These are phyloP conservation scores for Purpureocillium lavendulum DNA, from an alignment of 2,329 filamentous ascomycete species.

Conservation along the genomic window DNA sequence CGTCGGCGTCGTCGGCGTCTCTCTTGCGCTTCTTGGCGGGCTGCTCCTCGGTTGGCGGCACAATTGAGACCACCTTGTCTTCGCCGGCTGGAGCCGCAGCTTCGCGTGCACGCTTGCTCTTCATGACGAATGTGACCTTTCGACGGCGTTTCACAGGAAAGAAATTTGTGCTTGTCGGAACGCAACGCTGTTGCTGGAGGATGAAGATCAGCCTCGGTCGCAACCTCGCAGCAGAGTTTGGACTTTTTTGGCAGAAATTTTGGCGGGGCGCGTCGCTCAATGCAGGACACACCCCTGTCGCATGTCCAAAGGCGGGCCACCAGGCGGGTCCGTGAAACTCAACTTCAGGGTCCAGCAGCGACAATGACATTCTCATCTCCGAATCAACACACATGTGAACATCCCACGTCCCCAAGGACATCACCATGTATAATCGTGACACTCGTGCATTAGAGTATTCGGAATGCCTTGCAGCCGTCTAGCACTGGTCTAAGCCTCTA, in stretches of 20 bases:
- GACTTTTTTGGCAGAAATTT: constrained; percentile 2
- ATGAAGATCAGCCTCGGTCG: not conserved
- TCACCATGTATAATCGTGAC: no score
- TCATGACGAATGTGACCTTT: constrained; percentile 15
- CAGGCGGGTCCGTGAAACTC: no score
- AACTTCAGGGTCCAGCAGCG: no score
- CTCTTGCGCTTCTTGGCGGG: constrained; percentile 29
- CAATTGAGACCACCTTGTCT: constrained; percentile 14
- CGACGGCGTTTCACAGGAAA: no score
- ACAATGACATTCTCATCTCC: no score
- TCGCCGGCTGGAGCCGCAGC: constrained; percentile 19
- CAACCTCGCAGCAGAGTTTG: constrained; percentile 1
- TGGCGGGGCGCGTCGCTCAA: constrained; percentile 1
- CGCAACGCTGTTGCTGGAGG: not conserved
- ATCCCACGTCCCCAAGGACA: no score
- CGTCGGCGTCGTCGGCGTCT: constrained; percentile 16
- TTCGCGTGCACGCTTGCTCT: constrained; percentile 31
- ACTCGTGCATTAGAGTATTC: no score
- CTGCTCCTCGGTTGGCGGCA: constrained; percentile 11
- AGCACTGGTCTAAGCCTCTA: constrained; percentile 10
- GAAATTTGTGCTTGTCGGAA: no score
- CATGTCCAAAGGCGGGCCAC: no score
- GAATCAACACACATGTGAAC: no score
- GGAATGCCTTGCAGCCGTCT: no score
- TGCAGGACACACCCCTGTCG: no score